Percentiles rank a stretch among this genome's conserved stretches.
phyloP scores from a whole-genome alignment of 23 red algal species.

The Gracilariopsis chorda region DNA sequence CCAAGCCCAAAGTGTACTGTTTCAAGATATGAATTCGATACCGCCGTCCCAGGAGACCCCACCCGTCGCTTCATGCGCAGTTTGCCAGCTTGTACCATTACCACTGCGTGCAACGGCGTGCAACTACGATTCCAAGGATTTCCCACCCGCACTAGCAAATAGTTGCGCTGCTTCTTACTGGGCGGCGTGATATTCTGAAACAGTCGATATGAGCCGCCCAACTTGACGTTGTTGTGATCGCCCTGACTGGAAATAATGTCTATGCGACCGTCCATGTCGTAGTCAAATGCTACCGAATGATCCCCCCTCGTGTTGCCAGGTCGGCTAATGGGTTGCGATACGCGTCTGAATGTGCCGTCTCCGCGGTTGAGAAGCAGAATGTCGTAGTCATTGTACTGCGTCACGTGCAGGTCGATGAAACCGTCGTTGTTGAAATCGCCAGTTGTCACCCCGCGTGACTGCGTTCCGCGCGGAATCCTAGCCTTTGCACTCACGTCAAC shows the following conservation, averaged over 20 bases:
- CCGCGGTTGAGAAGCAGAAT: constrained; percentile 62
- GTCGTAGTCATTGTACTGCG: constrained; percentile 16
- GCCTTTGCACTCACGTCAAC: constrained; percentile 57
- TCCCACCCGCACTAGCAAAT: constrained; percentile 12
- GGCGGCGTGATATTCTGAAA: neutral
- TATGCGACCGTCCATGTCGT: constrained; percentile 52
- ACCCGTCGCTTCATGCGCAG: constrained; percentile 14
- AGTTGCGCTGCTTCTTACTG: neutral
- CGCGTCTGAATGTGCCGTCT: constrained; percentile 48
- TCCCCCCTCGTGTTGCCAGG: neutral
- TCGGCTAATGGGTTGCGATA: neutral
- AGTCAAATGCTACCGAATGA: constrained; percentile 53
- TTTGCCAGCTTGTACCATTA: neutral
- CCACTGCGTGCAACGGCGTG: constrained; percentile 28
- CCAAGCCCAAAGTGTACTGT: constrained; percentile 44
- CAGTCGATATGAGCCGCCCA: constrained; percentile 9
- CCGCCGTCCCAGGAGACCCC: constrained; percentile 24
- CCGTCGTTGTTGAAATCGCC: constrained; percentile 85
- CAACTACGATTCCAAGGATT: neutral
- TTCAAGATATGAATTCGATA: constrained; percentile 41
- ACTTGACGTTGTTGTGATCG: neutral
- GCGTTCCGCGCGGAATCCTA: neutral
- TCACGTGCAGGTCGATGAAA: constrained; percentile 57
- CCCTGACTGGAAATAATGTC: constrained; percentile 51
- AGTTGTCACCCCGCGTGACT: constrained; percentile 43